Evolutionary conservation across 2,329 filamentous ascomycete genomes (phyloP).

Genomic region (Claviceps sp.): DNA sequence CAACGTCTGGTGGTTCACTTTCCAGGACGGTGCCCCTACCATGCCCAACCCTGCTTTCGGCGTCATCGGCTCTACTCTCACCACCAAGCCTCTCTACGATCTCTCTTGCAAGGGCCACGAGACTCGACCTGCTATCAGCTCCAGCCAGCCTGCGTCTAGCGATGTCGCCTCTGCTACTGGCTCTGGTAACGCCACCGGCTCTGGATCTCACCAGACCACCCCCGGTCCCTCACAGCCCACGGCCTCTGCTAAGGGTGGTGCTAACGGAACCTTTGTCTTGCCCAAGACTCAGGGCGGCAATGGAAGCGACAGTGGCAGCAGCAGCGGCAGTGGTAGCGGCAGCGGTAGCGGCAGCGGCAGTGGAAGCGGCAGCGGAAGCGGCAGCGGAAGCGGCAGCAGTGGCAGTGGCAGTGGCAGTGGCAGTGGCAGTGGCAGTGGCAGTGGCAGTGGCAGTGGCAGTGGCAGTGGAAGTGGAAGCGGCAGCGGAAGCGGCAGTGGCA

Average conservation of each 20-base stretch:
- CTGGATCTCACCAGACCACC: neutral
- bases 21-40: constrained; percentile 49
- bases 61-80: constrained; percentile 43
- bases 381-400: too few relatives aligned
- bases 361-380: too few relatives aligned
- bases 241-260: too few relatives aligned
- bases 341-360: too few relatives aligned
- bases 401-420: too few relatives aligned
- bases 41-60: constrained; percentile 59
- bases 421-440: too few relatives aligned
- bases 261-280: too few relatives aligned
- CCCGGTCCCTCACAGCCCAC: too few relatives aligned
- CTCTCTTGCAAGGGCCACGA: constrained; percentile 38
- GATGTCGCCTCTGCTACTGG: constrained; percentile 2
- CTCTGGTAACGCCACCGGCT: neutral
- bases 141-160: neutral
- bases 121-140: neutral
- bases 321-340: too few relatives aligned
- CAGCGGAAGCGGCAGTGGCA: rapidly evolving
- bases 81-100: constrained; percentile 45
- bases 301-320: too few relatives aligned
- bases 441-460: rapidly evolving
- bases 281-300: too few relatives aligned
- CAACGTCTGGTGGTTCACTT: constrained; percentile 66
- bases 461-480: too few relatives aligned